Conservation (phyloP, 2,329 filamentous ascomycete species). For the Pyricularia grisea region DNA sequence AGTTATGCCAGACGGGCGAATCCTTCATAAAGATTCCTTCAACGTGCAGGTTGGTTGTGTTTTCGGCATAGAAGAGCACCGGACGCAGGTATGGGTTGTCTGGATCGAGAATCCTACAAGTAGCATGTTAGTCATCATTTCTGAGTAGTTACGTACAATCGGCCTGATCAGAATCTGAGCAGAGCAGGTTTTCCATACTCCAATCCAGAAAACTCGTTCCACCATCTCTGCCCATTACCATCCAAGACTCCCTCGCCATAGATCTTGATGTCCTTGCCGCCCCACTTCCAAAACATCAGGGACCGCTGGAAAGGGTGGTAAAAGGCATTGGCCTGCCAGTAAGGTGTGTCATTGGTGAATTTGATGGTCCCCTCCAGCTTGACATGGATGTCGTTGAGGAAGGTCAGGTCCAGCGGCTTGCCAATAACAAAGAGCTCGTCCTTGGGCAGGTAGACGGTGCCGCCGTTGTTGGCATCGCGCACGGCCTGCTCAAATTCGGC, state of each 20-base stretch:
- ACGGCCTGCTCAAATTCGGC: slow-evolving; percentile 40
- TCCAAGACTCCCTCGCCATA: slow-evolving; percentile 30
- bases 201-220: slow-evolving; percentile 28
- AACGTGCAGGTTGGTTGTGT: slow-evolving; percentile 46
- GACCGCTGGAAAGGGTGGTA: slow-evolving; percentile 35
- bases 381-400: slow-evolving; percentile 47
- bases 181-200: slow-evolving; percentile 14
- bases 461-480: slow-evolving; percentile 37
- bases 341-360: slow-evolving; percentile 32
- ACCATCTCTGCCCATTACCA: slow-evolving; percentile 39
- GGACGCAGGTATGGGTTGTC: slow-evolving; percentile 38
- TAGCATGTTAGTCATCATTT: neutral
- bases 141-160: no score
- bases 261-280: slow-evolving; percentile 51
- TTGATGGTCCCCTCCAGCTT: slow-evolving; percentile 33
- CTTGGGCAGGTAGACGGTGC: slow-evolving; percentile 43
- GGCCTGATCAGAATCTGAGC: neutral
- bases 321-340: slow-evolving; percentile 32
- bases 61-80: slow-evolving; percentile 50
- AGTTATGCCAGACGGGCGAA: slow-evolving; percentile 56
- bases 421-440: slow-evolving; percentile 41
- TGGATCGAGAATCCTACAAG: slow-evolving; percentile 18
- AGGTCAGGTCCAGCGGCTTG: slow-evolving; percentile 48
- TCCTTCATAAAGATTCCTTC: slow-evolving; percentile 47
- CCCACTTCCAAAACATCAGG: slow-evolving; percentile 56